Evolutionary conservation across 495 filamentous ascomycete species (phyloP).

Genomic region (Niebla homalea): DNA sequence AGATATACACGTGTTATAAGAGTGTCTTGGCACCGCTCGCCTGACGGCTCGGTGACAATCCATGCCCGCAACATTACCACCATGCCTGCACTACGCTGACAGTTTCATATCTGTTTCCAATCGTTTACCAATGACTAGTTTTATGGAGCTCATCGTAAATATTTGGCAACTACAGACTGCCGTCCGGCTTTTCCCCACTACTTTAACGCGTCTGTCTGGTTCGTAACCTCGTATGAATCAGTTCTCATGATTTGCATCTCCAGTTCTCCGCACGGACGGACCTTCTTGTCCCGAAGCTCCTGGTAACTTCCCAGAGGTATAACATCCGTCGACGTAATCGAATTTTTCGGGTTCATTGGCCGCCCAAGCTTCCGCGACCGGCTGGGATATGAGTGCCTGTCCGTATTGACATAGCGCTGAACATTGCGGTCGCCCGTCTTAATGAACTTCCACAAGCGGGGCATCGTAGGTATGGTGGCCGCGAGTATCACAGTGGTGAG

Average conservation of each 20-base stretch:
- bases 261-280: not conserved
- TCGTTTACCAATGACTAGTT: too few relatives aligned
- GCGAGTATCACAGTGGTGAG: not conserved
- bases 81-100: too few relatives aligned
- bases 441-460: not conserved
- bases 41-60: too few relatives aligned
- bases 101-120: too few relatives aligned
- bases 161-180: too few relatives aligned
- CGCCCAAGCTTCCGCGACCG: not conserved
- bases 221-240: not conserved
- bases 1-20: too few relatives aligned
- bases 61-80: too few relatives aligned
- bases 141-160: too few relatives aligned
- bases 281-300: not conserved
- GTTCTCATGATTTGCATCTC: conserved; percentile 4
- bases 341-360: not conserved
- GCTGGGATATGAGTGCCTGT: not conserved
- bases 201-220: not conserved
- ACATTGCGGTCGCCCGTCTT: not conserved
- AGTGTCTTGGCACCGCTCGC: too few relatives aligned
- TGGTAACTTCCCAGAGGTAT: not conserved
- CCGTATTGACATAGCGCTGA: not conserved
- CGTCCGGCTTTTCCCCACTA: too few relatives aligned
- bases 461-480: conserved; percentile 2
- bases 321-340: not conserved